phyloP scores from a whole-genome alignment of 1,139 yeast species.

The Suhomyces taliae region DNA sequence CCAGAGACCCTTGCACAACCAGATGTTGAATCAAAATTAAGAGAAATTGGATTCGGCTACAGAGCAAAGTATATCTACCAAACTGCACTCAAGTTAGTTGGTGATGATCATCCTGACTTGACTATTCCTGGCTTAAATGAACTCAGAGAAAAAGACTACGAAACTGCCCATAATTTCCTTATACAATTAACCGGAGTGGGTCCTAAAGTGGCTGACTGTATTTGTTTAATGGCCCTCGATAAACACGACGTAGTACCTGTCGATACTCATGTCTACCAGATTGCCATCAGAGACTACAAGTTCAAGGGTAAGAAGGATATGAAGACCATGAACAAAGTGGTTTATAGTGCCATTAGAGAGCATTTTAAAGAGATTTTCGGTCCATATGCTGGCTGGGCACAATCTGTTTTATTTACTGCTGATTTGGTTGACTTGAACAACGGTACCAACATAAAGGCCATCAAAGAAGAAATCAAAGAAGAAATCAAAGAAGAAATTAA shows the following conservation, averaged over 20 bases:
- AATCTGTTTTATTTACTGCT: conserved; percentile 84
- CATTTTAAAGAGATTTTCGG: conserved; percentile 79
- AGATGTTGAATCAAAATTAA: conserved; percentile 43
- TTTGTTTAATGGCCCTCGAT: conserved; percentile 84
- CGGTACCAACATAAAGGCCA: conserved; percentile 33
- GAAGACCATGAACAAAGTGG: conserved; percentile 56
- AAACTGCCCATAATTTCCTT: conserved; percentile 63
- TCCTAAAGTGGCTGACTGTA: conserved; percentile 95
- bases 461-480: conserved; percentile 10
- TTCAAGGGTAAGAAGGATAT: conserved; percentile 48
- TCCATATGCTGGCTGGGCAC: conserved; percentile 97
- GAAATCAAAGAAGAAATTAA: conserved; percentile 10
- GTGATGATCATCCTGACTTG: conserved; percentile 38
- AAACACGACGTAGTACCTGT: conserved; percentile 90
- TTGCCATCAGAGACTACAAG: conserved; percentile 80
- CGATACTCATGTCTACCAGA: conserved; percentile 95
- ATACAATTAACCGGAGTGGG: conserved; percentile 86
- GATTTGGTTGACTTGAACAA: conserved; percentile 66
- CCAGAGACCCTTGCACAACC: conserved; percentile 48
- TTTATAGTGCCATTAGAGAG: conserved; percentile 59
- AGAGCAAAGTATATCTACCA: conserved; percentile 84
- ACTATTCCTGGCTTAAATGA: conserved; percentile 30
- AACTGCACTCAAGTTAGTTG: conserved; percentile 57
- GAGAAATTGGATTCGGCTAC: conserved; percentile 81
- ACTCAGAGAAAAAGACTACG: conserved; percentile 48